These are phyloP conservation scores for Tolypocladium tropicale DNA, from an alignment of 2,329 filamentous ascomycete species.

Conservation along the genomic window DNA sequence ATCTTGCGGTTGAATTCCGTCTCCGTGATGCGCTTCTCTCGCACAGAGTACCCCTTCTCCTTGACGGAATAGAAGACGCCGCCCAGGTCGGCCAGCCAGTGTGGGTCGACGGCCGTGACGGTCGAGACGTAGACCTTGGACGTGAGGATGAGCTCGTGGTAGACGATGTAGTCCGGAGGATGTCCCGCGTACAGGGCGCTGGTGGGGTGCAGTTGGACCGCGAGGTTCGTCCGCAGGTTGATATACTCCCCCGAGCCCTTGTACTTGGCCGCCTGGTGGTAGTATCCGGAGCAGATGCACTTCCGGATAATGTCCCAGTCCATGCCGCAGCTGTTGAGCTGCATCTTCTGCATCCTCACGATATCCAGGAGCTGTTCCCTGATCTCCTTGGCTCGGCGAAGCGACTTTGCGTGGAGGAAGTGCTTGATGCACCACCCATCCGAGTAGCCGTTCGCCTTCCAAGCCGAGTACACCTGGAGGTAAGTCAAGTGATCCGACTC, in stretches of 20 bases:
- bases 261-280: conserved; percentile 92
- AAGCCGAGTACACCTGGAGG: conserved; percentile 90
- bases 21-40: conserved; percentile 80
- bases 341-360: conserved; percentile 88
- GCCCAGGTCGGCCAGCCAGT: conserved; percentile 93
- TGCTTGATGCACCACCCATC: conserved; percentile 90
- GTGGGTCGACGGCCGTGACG: conserved; percentile 89
- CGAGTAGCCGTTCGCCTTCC: conserved; percentile 81
- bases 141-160: conserved; percentile 95
- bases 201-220: conserved; percentile 89
- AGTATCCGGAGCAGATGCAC: conserved; percentile 96
- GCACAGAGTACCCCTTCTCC: conserved; percentile 88
- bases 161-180: conserved; percentile 92
- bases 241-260: conserved; percentile 97
- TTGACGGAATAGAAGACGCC: conserved; percentile 97
- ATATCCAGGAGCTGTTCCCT: conserved; percentile 89
- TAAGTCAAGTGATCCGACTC: conserved; percentile 96
- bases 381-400: conserved; percentile 87
- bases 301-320: conserved; percentile 95
- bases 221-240: conserved; percentile 89
- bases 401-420: conserved; percentile 89
- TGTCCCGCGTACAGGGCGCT: conserved; percentile 91
- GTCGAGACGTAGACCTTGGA: conserved; percentile 98
- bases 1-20: conserved; percentile 86
- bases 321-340: conserved; percentile 77